Evolutionary conservation across 2,329 filamentous ascomycete genomes (phyloP).

Genomic region (Penicillium frequentans): DNA sequence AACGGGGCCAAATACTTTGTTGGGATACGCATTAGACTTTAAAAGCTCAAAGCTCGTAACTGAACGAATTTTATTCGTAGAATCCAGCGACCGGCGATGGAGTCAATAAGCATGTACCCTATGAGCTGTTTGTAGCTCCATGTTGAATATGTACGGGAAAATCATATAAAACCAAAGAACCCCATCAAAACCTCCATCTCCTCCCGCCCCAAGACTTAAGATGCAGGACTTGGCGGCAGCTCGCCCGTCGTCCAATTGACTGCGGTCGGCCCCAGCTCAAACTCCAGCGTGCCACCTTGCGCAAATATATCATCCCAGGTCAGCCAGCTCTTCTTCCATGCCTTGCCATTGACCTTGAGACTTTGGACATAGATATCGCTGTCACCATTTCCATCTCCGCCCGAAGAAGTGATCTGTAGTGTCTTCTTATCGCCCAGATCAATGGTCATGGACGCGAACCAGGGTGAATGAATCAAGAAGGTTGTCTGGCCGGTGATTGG

Average conservation of each 20-base stretch:
- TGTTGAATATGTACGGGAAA: neutral
- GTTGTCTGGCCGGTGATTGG: conserved; percentile 68
- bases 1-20: neutral
- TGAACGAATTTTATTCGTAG: neutral
- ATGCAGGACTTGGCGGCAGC: conserved; percentile 62
- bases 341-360: conserved; percentile 63
- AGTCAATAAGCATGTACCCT: neutral
- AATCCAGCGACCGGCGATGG: neutral
- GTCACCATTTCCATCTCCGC: conserved; percentile 48
- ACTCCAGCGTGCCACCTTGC: conserved; percentile 62
- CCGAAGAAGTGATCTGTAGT: conserved; percentile 56
- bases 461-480: conserved; percentile 65
- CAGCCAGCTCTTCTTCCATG: conserved; percentile 66
- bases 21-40: neutral
- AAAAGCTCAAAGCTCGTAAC: neutral
- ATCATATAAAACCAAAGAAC: neutral
- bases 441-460: conserved; percentile 62
- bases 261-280: conserved; percentile 58
- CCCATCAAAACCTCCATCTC: neutral
- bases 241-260: conserved; percentile 59
- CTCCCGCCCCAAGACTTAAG: conserved; percentile 8
- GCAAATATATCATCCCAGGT: conserved; percentile 67
- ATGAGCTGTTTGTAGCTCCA: neutral
- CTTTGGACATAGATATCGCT: conserved; percentile 62
- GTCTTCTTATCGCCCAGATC: conserved; percentile 56